Percentiles rank a stretch among this genome's conserved stretches.
Conservation (phyloP, 2,329 filamentous ascomycete genomes). For the Cladosporium sp. region DNA sequence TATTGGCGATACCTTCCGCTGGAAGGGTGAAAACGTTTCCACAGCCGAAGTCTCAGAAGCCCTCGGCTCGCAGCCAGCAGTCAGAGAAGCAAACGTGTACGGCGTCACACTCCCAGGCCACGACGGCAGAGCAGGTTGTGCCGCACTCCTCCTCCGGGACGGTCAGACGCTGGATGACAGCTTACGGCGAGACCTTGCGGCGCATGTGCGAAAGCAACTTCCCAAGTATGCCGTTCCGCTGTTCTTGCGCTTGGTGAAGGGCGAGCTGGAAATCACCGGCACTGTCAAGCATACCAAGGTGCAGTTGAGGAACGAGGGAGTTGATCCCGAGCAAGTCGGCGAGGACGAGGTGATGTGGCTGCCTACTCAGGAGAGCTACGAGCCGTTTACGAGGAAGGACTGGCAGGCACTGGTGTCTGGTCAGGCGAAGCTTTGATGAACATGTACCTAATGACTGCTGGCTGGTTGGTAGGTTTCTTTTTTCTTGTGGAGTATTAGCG, state of each 20-base stretch:
- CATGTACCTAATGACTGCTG: neutral
- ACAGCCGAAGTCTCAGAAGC: constrained; percentile 71
- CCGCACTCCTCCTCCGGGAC: constrained; percentile 60
- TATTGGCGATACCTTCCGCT: constrained; percentile 75
- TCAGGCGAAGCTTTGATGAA: constrained; percentile 63
- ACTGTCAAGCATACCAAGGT: constrained; percentile 91
- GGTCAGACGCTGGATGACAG: constrained; percentile 38
- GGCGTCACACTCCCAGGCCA: constrained; percentile 77
- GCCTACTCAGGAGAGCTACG: constrained; percentile 58
- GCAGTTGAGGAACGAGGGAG: constrained; percentile 68
- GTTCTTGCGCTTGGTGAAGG: constrained; percentile 68
- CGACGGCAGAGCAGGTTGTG: constrained; percentile 82
- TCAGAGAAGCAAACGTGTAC: constrained; percentile 83
- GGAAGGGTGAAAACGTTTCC: constrained; percentile 60
- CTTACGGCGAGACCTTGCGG: constrained; percentile 55
- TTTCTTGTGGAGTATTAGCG: neutral
- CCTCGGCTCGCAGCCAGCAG: constrained; percentile 63
- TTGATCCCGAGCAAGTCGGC: constrained; percentile 60
- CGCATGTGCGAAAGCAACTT: constrained; percentile 58
- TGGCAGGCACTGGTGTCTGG: constrained; percentile 70
- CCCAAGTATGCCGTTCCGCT: constrained; percentile 75
- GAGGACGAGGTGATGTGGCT: constrained; percentile 65
- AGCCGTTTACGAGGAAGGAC: constrained; percentile 64
- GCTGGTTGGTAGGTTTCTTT: neutral
- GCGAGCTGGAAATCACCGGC: constrained; percentile 67